These are phyloP conservation scores for Platismatia glauca DNA, from an alignment of 495 filamentous ascomycete species.

Conservation along the genomic window DNA sequence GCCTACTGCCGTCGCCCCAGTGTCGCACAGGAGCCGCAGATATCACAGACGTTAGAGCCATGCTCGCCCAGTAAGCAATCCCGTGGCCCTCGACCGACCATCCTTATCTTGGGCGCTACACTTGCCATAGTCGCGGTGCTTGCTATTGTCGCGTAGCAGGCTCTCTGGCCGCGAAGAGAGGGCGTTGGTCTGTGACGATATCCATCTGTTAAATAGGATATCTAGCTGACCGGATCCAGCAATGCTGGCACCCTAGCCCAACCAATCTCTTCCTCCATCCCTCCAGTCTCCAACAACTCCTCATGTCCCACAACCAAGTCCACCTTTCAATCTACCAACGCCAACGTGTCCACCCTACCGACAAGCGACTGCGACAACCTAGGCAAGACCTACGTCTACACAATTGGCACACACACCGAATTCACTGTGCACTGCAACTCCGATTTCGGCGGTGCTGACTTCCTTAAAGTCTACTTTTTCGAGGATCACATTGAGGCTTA, in stretches of 20 bases:
- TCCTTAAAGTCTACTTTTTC: background rate
- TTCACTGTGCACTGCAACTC: background rate
- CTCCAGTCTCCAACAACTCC: background rate
- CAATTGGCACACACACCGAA: background rate
- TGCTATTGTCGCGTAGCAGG: background rate
- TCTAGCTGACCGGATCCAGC: background rate
- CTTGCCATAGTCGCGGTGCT: background rate
- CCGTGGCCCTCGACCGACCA: background rate
- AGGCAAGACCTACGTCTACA: background rate
- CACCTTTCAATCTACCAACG: background rate
- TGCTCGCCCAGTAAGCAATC: background rate
- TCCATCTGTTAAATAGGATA: background rate
- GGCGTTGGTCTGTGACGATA: background rate
- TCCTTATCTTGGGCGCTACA: background rate
- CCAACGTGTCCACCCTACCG: background rate
- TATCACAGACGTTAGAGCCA: background rate
- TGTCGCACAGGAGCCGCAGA: background rate
- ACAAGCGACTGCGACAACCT: background rate
- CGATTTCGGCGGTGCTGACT: background rate
- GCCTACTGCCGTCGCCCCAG: background rate
- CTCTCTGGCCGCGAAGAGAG: background rate
- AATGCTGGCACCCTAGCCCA: background rate
- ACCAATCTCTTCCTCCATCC: background rate
- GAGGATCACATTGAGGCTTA: background rate
- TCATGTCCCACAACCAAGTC: background rate